These are phyloP conservation scores for Mollisia scopiformis DNA, from an alignment of 2,329 filamentous ascomycete genomes.

Conservation along the genomic window DNA sequence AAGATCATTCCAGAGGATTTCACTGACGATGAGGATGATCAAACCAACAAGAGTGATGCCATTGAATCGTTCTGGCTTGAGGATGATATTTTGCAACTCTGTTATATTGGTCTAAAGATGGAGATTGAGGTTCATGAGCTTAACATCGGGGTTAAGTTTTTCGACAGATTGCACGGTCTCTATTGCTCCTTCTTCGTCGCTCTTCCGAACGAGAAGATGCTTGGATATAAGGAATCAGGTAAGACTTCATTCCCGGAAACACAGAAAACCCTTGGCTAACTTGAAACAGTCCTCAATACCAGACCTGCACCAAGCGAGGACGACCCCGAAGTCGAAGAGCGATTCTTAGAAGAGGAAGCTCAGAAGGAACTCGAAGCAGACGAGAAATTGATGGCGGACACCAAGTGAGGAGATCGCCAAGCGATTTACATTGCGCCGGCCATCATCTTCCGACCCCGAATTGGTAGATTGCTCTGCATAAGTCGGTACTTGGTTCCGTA, in stretches of 20 bases:
- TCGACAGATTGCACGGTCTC: slow-evolving; percentile 59
- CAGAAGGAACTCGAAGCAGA: slow-evolving; percentile 21
- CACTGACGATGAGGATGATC: slow-evolving; percentile 28
- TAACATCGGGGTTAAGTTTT: slow-evolving; percentile 63
- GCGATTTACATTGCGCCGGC: background rate
- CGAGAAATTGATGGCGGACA: slow-evolving; percentile 10
- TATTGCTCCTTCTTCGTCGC: slow-evolving; percentile 66
- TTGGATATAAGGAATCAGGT: slow-evolving; percentile 62
- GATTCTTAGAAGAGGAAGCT: slow-evolving; percentile 16
- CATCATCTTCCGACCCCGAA: background rate
- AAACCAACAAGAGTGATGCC: slow-evolving; percentile 32
- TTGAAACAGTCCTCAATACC: slow-evolving; percentile 28
- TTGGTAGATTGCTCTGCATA: background rate
- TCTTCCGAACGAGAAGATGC: slow-evolving; percentile 71
- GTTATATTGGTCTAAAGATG: slow-evolving; percentile 68
- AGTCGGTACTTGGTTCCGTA: background rate
- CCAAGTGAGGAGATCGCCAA: background rate
- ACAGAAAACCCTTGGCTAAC: slow-evolving; percentile 3
- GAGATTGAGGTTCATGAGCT: slow-evolving; percentile 58
- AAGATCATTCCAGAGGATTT: slow-evolving; percentile 27
- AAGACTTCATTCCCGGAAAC: background rate
- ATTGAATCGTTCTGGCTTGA: slow-evolving; percentile 70
- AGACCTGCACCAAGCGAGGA: slow-evolving; percentile 35
- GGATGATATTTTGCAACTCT: slow-evolving; percentile 55
- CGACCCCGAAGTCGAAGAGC: slow-evolving; percentile 34